Conservation (phyloP, 306 rosid species). For the Casuarina glauca region DNA sequence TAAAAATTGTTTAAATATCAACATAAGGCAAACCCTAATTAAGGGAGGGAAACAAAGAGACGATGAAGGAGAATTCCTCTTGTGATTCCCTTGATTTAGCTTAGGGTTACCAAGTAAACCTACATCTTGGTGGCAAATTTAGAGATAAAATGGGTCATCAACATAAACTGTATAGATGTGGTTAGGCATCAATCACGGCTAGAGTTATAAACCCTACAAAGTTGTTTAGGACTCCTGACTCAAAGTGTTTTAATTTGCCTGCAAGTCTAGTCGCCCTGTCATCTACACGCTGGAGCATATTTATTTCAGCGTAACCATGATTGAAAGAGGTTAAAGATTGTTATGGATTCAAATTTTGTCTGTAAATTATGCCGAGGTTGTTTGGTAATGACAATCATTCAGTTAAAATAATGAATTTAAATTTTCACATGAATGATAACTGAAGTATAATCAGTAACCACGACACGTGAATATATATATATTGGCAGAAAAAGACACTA, state of each 20-base stretch:
- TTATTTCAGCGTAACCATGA: background rate
- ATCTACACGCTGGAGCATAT: background rate
- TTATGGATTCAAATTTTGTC: background rate
- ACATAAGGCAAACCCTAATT: no score
- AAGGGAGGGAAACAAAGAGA: no score
- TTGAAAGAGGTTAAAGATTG: background rate
- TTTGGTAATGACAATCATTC: background rate
- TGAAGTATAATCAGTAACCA: conserved; percentile 23
- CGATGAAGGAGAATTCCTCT: no score
- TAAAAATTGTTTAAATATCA: no score
- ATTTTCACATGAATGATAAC: conserved; percentile 29
- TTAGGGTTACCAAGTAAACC: no score
- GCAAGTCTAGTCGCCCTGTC: background rate
- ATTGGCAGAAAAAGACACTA: conserved; percentile 31
- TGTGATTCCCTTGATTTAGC: no score
- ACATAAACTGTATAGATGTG: no score
- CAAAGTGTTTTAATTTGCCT: background rate
- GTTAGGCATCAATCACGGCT: no score
- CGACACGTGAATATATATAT: conserved; percentile 29
- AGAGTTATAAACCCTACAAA: no score
- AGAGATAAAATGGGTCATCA: no score
- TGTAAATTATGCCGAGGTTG: background rate
- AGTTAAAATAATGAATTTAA: background rate
- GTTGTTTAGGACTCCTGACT: no score
- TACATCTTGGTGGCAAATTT: no score